Evolutionary conservation across 2,329 filamentous ascomycete species (phyloP).

Genomic region (Paracoccidioides brasiliensis): DNA sequence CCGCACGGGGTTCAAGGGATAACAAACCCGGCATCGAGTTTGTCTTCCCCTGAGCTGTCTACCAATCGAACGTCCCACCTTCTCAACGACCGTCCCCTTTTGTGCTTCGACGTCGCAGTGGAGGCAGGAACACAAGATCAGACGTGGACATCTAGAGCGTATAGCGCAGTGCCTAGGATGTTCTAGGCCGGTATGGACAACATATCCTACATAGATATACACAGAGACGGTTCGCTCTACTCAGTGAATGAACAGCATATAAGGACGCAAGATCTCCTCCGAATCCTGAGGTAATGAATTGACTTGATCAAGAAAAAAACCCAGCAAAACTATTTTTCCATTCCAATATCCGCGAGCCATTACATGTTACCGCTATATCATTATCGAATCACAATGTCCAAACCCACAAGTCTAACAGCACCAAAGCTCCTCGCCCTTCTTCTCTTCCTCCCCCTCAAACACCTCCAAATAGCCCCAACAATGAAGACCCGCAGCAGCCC

Average conservation of each 20-base stretch:
- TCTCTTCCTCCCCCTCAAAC: background rate
- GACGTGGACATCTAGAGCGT: background rate
- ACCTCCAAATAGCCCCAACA: background rate
- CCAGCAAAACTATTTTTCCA: background rate
- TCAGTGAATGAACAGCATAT: background rate
- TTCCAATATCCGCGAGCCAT: background rate
- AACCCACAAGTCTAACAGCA: background rate
- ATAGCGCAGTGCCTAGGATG: background rate
- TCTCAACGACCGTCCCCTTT: background rate
- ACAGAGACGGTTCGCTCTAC: too few species aligned
- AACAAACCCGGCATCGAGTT: background rate
- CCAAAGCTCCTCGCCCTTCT: background rate
- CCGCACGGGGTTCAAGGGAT: background rate
- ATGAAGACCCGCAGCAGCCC: background rate
- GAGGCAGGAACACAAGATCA: background rate
- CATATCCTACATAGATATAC: background rate
- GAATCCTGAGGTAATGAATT: background rate
- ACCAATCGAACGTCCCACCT: background rate
- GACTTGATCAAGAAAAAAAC: too few species aligned
- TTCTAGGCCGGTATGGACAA: background rate
- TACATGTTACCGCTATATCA: background rate
- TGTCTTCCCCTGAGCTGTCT: background rate
- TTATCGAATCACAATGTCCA: background rate
- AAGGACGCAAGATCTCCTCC: background rate
- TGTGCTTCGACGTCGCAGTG: background rate